A percentile compares a stretch with the other conserved stretches of the same genome.
phyloP scores from a whole-genome alignment of 257 asterid genomes.

The Ilex asprella region DNA sequence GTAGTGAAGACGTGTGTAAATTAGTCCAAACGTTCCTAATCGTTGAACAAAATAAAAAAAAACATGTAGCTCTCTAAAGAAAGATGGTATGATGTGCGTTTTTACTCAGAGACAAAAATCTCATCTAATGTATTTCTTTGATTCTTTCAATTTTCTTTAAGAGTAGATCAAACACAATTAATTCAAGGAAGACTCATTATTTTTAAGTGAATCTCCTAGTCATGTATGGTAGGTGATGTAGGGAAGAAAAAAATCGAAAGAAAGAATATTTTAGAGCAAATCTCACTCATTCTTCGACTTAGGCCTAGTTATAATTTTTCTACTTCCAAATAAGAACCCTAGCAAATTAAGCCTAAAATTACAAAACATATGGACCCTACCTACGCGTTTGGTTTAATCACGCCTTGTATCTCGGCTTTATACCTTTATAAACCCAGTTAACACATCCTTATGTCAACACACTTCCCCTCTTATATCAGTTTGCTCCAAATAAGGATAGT shows the following conservation, averaged over 20 bases:
- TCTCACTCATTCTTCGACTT: neutral
- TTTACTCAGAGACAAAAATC: too few species aligned
- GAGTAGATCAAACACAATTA: neutral
- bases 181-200: too few species aligned
- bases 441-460: conserved; percentile 7
- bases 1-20: too few species aligned
- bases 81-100: too few species aligned
- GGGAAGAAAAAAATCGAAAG: neutral
- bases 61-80: too few species aligned
- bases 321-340: conserved; percentile 29
- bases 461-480: neutral
- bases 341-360: conserved; percentile 12
- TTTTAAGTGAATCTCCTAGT: neutral
- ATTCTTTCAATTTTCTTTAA: too few species aligned
- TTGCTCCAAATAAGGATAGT: neutral
- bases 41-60: too few species aligned
- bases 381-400: conserved; percentile 30
- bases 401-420: conserved; percentile 62
- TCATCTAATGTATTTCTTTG: too few species aligned
- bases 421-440: conserved; percentile 23
- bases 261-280: neutral
- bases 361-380: conserved; percentile 30
- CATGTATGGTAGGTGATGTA: neutral
- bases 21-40: too few species aligned
- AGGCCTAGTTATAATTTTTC: conserved; percentile 17